Percentiles rank a stretch among this genome's conserved stretches.
Conservation (phyloP, 495 filamentous ascomycete species). For the Neurospora sp. region DNA sequence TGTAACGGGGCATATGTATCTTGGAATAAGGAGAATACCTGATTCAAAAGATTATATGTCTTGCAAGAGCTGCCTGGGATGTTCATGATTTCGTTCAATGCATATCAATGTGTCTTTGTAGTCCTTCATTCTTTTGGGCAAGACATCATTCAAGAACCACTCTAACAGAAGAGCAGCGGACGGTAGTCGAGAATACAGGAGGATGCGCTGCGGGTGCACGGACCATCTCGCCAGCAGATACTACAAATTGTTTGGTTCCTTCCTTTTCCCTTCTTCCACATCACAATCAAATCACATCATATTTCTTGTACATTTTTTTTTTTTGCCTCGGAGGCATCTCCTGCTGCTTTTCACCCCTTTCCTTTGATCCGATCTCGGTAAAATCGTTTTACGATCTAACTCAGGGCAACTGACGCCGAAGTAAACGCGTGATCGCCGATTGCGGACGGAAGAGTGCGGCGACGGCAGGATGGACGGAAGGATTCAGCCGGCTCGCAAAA, state of each 20-base stretch:
- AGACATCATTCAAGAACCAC: not conserved
- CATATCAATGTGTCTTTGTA: not conserved
- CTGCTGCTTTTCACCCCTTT: not conserved
- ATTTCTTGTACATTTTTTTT: not conserved
- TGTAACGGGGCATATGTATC: not conserved
- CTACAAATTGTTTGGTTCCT: not conserved
- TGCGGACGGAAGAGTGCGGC: not conserved
- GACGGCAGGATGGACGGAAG: not conserved
- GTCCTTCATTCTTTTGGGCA: not conserved
- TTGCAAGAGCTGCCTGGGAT: not conserved
- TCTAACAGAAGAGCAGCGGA: not conserved
- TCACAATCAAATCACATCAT: not conserved
- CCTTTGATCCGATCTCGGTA: fast-evolving
- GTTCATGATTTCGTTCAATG: not conserved
- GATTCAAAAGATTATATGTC: not conserved
- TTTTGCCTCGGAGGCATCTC: not conserved
- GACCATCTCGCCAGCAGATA: not conserved
- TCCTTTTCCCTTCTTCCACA: not conserved
- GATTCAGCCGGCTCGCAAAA: not conserved
- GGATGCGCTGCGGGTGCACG: not conserved
- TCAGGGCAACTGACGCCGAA: not conserved
- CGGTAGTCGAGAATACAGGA: not conserved
- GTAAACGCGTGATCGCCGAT: not conserved
- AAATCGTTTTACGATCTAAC: not conserved
- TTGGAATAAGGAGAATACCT: not conserved